These are phyloP conservation scores for Colletotrichum sp. DNA, from an alignment of 2,329 filamentous ascomycete species.

Conservation along the genomic window DNA sequence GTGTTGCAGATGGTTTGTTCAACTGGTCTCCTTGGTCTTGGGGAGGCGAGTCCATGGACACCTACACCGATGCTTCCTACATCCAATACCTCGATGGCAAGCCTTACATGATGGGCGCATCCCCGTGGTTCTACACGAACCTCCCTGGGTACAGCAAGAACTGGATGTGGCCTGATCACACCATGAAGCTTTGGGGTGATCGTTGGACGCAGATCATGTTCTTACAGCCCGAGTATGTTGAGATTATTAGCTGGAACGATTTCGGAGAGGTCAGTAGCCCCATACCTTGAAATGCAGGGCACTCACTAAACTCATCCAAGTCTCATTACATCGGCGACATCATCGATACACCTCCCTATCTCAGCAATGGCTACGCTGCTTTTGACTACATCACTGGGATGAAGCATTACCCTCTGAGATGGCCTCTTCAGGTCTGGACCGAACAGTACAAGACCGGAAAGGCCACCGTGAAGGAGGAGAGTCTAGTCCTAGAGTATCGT, in stretches of 20 bases:
- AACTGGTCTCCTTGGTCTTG: background rate
- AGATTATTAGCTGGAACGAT: background rate
- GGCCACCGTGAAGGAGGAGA: background rate
- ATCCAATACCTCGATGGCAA: background rate
- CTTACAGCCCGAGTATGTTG: background rate
- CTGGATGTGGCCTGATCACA: background rate
- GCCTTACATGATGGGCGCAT: background rate
- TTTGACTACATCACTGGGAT: background rate
- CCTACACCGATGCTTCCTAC: background rate
- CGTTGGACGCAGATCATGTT: background rate
- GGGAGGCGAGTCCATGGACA: background rate
- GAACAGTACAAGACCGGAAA: background rate
- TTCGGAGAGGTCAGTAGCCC: background rate
- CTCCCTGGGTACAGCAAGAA: background rate
- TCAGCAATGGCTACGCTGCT: background rate
- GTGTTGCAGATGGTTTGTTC: background rate
- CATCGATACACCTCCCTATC: background rate
- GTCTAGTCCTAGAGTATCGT: background rate
- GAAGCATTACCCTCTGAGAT: background rate
- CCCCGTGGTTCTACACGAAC: background rate
- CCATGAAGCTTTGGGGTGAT: background rate
- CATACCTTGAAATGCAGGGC: rapidly evolving
- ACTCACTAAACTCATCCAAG: background rate
- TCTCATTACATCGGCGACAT: background rate
- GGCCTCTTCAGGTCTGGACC: background rate